phyloP scores from a whole-genome alignment of 2,329 filamentous ascomycete genomes.

The Ceratocystis eucalypticola region DNA sequence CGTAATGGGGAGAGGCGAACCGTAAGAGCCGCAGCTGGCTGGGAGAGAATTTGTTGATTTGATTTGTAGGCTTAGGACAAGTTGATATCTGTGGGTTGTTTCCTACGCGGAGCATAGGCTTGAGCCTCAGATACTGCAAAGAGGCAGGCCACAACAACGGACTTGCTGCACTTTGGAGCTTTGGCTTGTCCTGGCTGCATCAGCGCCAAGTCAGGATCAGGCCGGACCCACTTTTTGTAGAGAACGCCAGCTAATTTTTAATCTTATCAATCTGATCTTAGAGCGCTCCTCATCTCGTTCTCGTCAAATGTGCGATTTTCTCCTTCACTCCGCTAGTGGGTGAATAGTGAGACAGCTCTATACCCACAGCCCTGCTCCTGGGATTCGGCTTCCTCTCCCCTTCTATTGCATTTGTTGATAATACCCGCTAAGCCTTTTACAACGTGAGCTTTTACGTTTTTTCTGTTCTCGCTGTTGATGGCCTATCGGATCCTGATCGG shows the following conservation, averaged over 20 bases:
- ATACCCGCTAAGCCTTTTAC: not conserved
- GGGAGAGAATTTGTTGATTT: not conserved
- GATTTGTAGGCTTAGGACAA: not conserved
- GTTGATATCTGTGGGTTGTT: too few species aligned
- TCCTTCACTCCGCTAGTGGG: not conserved
- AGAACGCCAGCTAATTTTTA: slow-evolving; percentile 15
- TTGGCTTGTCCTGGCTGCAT: not conserved
- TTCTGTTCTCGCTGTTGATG: not conserved
- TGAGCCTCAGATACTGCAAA: too few species aligned
- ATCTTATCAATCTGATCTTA: slow-evolving; percentile 37
- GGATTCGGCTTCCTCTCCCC: not conserved
- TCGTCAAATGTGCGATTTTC: slow-evolving; percentile 8
- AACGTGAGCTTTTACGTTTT: not conserved
- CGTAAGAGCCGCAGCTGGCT: not conserved
- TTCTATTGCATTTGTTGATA: not conserved
- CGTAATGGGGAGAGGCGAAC: too few species aligned
- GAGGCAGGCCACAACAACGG: not conserved
- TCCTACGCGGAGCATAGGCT: too few species aligned
- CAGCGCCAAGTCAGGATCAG: not conserved
- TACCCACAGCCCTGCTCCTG: not conserved
- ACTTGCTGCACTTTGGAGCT: not conserved
- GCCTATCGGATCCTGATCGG: slow-evolving; percentile 15
- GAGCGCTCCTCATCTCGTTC: slow-evolving; percentile 2
- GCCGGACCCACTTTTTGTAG: not conserved
- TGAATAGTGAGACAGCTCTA: too few species aligned